Base-by-base conservation (phyloP, 176 grass and related monocot genomes). In the Aegilops speltoides region DNA sequence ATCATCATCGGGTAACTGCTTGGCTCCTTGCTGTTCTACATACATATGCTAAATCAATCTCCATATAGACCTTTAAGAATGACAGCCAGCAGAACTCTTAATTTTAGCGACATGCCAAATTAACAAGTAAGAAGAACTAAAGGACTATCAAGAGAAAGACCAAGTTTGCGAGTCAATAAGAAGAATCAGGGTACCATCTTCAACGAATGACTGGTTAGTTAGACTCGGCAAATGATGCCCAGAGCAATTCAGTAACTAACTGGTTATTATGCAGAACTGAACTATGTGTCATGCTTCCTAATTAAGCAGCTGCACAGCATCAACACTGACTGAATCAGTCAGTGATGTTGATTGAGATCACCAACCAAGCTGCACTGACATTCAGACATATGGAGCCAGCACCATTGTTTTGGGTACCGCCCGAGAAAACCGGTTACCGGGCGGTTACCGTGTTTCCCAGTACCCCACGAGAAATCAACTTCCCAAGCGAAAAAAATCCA, bases 261-360 rank as follows among this genome's bases (percentile, higher is more conserved):
- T 22, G 57, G 57, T 61, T 34, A 33, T 61, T 34, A 33, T 54
- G 5, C 68, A 65, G 19, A 16, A 52, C 15, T 52, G 19, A 52
- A 52, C 48, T 52, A 52, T 52, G 48, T 5, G 4, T 40, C 31
- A 72, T 60, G 3, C 22, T 4, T 16, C 46, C 48, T 20, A 1
- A 59, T 22, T 31, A 48, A 32, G 3, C 7, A 77, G 52, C 50
- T 71, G 84, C 65, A 78, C 25, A 8, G 7, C 46, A 60, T 79
- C 48, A 23, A 33, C 84, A 37, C 40, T 31, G 15, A 52, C 1
- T 54, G 50, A 54, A 54, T 43, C 73, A 65, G 43, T 65, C 62
- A 62, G 23, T 72, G 84, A 86, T 36, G 64, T 86, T 86, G 50
- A 54, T 54, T 54, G 66, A 80, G n/a, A 81, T 76, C 88, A 68